Evolutionary conservation across 345 rosid species (phyloP), one percentile per base, ranked within the genome.

Genomic region (Syzygium aromaticum): DNA sequence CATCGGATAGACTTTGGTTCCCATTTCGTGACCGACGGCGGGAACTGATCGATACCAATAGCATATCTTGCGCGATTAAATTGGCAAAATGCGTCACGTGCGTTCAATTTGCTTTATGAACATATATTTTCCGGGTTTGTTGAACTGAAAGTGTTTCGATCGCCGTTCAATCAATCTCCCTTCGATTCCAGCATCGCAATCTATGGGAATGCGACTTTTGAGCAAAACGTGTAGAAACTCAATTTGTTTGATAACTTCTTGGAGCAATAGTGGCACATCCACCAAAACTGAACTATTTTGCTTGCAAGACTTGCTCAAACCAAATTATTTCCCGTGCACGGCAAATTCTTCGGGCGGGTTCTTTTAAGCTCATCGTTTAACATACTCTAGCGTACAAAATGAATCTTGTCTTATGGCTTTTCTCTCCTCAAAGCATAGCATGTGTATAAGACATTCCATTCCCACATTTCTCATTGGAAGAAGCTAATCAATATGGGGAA

Each of bases 401-500:
- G 78, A 61, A 49, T 10, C 80, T 33, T 73, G 80, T 73, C 80
- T 17, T 33, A 25, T 33, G 19, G 80, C 80, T 73, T 73, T 33
- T 33, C 46, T 38, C 46, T 73, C 49, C 80, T 33, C 25, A 19
- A 73, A 73, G 49, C 25, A 73, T 73, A 73, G 80, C 80, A 33
- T 73, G 46, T 33, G 80, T 73, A 17, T 10, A 33, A 73, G 46
- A 33, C 80, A 46, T 33, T 73, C 19, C 25, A 73, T 73, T 73
- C 49, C 80, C 80, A 73, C 46, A 33, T 73, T 67, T 33, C 49
- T 38, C 46, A 73, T 73, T 17, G 19, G 80, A 33, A 30, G 51
- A 25, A 51, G 28, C 53, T 49, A 15, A 11, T 30, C 23, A 52
- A 51, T 13, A 90, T 90, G 90, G 92, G 90, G 51, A 89, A 64